Conservation (phyloP, 1,284 basidiomycete species). For the Meira nashicola region DNA sequence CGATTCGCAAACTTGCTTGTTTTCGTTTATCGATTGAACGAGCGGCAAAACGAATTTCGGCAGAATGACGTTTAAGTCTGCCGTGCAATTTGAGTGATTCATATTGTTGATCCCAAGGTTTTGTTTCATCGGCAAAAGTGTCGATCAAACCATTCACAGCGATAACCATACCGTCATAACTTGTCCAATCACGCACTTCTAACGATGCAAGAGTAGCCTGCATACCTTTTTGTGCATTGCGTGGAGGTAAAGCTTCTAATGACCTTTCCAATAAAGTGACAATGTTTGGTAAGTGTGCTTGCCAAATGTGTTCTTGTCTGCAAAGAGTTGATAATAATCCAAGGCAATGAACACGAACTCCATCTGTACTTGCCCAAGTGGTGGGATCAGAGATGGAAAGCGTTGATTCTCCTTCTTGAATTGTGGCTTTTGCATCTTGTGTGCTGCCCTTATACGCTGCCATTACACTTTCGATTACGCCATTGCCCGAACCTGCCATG, state of each 20-base stretch:
- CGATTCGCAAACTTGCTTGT: constrained; percentile 53
- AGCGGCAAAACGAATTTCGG: constrained; percentile 16
- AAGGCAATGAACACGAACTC: constrained; percentile 34
- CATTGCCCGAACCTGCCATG: not conserved
- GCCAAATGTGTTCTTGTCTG: constrained; percentile 14
- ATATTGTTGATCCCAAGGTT: constrained; percentile 75
- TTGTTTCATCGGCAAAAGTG: constrained; percentile 84
- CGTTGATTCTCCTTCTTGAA: not conserved
- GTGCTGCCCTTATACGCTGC: constrained; percentile 7
- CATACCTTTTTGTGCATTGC: not conserved
- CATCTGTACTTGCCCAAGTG: constrained; percentile 2
- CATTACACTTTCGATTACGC: not conserved
- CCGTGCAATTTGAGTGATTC: constrained; percentile 59
- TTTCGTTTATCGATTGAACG: constrained; percentile 58
- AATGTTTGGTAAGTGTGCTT: constrained; percentile 19
- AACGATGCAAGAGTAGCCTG: not conserved
- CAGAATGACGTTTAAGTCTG: constrained; percentile 55
- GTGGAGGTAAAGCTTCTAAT: constrained; percentile 16
- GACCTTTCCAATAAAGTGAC: constrained; percentile 25
- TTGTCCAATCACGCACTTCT: constrained; percentile 21
- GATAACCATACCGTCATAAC: constrained; percentile 72
- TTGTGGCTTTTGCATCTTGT: not conserved
- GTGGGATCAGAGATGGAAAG: no score
- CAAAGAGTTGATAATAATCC: constrained; percentile 32
- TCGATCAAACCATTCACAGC: constrained; percentile 82